Conservation (phyloP, 2,329 filamentous ascomycete species). For the Pseudomassariella vexata region DNA sequence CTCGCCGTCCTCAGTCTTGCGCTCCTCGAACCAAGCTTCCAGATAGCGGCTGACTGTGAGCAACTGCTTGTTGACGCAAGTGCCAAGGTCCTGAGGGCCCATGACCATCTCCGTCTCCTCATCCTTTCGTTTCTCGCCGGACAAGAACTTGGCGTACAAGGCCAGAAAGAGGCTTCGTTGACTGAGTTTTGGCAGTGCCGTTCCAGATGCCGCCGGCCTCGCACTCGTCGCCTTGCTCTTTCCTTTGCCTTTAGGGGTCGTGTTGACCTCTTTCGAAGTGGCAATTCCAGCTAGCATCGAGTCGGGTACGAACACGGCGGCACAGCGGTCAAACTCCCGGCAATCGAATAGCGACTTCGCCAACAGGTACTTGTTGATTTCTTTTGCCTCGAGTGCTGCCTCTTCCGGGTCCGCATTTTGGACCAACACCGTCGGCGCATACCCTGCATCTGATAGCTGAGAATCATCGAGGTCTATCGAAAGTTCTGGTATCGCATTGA, state of each 20-base stretch:
- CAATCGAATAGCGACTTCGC: conserved; percentile 95
- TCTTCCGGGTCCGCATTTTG: conserved; percentile 65
- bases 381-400: conserved; percentile 68
- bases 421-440: conserved; percentile 42
- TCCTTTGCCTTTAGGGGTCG: conserved; percentile 38
- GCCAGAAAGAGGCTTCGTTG: conserved; percentile 91
- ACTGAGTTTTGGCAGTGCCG: conserved; percentile 56
- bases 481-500: conserved; percentile 70
- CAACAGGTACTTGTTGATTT: conserved; percentile 78
- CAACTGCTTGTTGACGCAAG: conserved; percentile 80
- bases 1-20: conserved; percentile 52
- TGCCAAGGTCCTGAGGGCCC: conserved; percentile 83
- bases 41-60: conserved; percentile 68
- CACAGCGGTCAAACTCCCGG: conserved; percentile 89
- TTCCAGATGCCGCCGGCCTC: conserved; percentile 12
- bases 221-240: conserved; percentile 50
- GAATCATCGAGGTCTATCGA: conserved; percentile 21
- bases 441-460: conserved; percentile 27
- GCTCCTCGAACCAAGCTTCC: conserved; percentile 72
- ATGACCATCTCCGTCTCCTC: conserved; percentile 97
- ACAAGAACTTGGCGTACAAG: conserved; percentile 86
- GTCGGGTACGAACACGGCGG: conserved; percentile 80
- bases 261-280: conserved; percentile 36
- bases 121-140: conserved; percentile 92
- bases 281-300: conserved; percentile 66